Evolutionary conservation across 495 filamentous ascomycete genomes (phyloP).

Genomic region (Trichoderma asperelloides): DNA sequence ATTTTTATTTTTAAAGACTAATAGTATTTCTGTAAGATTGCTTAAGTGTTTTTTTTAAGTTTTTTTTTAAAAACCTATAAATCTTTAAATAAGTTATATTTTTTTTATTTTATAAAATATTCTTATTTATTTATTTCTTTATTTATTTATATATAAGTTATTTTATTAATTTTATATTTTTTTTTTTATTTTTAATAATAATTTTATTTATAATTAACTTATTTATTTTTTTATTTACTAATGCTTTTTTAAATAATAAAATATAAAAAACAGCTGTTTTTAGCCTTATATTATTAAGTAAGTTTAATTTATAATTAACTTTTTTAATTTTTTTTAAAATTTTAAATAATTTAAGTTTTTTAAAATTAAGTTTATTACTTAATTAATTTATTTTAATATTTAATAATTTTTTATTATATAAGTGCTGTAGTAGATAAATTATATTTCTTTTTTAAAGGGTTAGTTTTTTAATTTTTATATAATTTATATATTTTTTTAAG

Average conservation of each 20-base stretch:
- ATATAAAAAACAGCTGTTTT: conserved; percentile 10
- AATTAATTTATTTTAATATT: conserved; percentile 26
- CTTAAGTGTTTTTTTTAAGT: no score
- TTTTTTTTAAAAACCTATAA: no score
- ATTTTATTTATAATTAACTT: conserved; percentile 10
- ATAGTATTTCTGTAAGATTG: no score
- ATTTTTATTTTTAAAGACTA: no score
- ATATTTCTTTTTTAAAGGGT: no score
- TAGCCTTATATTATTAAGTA: conserved; percentile 12
- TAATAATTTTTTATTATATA: conserved; percentile 18
- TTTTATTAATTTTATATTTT: conserved; percentile 13
- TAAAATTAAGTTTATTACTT: conserved; percentile 25
- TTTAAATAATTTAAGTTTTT: conserved; percentile 21
- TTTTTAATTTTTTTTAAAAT: conserved; percentile 9
- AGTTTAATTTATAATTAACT: conserved; percentile 13
- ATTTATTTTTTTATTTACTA: not conserved
- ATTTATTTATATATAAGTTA: not conserved
- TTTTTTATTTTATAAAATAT: no score
- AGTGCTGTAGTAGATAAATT: conserved; percentile 16
- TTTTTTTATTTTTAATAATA: not conserved
- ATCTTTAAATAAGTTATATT: no score
- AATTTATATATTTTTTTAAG: conserved; percentile 19
- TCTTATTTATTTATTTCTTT: no score
- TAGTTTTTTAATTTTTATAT: not conserved
- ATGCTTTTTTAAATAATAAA: conserved; percentile 11